Percentiles rank a stretch among this genome's conserved stretches.
Evolutionary conservation across 805 yeast species (phyloP).

Genomic region (Ogataea pini): DNA sequence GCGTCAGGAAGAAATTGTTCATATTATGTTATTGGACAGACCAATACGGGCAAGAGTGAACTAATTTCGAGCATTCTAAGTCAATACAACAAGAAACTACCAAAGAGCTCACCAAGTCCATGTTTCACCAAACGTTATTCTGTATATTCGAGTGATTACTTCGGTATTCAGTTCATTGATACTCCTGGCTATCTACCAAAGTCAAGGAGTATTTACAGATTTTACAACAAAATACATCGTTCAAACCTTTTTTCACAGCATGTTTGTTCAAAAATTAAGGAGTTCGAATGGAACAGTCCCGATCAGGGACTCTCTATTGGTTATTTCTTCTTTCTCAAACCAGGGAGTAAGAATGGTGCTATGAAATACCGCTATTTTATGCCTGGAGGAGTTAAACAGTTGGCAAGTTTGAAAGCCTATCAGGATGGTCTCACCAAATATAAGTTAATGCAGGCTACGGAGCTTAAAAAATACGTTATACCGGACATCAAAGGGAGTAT

Average conservation of each 20-base stretch:
- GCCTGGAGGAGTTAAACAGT: background rate
- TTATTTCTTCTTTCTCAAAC: background rate
- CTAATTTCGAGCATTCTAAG: slow-evolving; percentile 16
- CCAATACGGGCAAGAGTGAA: slow-evolving; percentile 33
- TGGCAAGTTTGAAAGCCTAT: background rate
- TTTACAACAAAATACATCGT: background rate
- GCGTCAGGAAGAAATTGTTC: slow-evolving; percentile 1
- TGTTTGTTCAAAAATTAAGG: background rate
- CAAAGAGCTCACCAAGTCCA: slow-evolving; percentile 16
- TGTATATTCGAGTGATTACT: slow-evolving; percentile 15
- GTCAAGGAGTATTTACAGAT: slow-evolving; percentile 24
- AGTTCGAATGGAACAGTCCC: slow-evolving; percentile 9
- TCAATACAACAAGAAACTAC: slow-evolving; percentile 4
- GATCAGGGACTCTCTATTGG: background rate
- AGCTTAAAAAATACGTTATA: background rate
- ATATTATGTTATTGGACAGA: slow-evolving; percentile 31
- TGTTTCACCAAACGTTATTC: slow-evolving; percentile 19
- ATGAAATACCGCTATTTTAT: background rate
- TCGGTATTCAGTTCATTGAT: slow-evolving; percentile 26
- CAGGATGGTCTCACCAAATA: background rate
- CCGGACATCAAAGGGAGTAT: background rate
- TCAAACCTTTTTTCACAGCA: background rate
- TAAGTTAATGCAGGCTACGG: background rate
- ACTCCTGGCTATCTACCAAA: slow-evolving; percentile 33
- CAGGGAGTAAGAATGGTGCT: background rate